A percentile compares a stretch with the other conserved stretches of the same genome.
Evolutionary conservation across 164 flowering plant species (phyloP).

Genomic region (Kalanchoe fedtschenkoi): DNA sequence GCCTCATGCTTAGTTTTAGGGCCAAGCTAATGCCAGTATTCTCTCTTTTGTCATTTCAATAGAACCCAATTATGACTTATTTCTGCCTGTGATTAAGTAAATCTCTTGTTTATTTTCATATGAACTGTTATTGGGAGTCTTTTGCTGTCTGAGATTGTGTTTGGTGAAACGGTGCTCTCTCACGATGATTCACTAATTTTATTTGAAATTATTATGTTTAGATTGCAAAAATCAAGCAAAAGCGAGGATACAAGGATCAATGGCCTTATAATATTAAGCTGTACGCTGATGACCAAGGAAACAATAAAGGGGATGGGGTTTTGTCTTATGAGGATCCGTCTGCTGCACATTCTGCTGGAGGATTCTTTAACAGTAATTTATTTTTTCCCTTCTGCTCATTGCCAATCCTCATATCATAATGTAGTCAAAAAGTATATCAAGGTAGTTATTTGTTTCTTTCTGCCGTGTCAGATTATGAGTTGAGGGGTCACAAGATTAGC

Average conservation of each 20-base stretch:
- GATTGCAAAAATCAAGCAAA: slow-evolving; percentile 97
- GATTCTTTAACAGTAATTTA: slow-evolving; percentile 64
- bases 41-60: no score
- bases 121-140: not conserved
- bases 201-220: slow-evolving; percentile 13
- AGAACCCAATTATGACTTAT: no score
- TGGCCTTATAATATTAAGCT: slow-evolving; percentile 94
- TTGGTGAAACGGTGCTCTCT: not conserved
- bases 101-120: not conserved
- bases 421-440: not conserved
- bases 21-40: no score
- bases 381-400: not conserved
- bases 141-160: not conserved
- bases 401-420: not conserved
- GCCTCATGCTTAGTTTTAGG: no score
- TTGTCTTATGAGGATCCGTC: slow-evolving; percentile 92
- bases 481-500: slow-evolving; percentile 73
- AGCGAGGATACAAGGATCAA: slow-evolving; percentile 95
- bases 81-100: no score
- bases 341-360: slow-evolving; percentile 97
- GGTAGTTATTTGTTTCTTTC: not conserved
- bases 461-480: slow-evolving; percentile 49
- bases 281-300: slow-evolving; percentile 85
- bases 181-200: not conserved
- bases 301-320: slow-evolving; percentile 83